Evolutionary conservation across 106 monocot genomes (phyloP).

Genomic region (Dendrobium catenatum): DNA sequence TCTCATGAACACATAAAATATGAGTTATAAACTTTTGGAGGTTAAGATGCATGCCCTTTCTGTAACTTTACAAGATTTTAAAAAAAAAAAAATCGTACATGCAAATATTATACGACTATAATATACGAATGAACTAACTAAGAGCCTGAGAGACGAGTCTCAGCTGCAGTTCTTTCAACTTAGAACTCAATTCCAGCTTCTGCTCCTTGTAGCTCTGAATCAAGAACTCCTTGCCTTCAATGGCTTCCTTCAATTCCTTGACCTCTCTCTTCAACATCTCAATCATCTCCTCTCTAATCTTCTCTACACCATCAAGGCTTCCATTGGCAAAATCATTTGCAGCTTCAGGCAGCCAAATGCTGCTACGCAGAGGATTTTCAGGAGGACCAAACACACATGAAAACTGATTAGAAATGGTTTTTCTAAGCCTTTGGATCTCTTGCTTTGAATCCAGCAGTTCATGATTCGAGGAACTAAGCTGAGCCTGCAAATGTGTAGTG

Average conservation of each 20-base stretch:
- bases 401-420: constrained; percentile 20
- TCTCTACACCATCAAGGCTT: neutral
- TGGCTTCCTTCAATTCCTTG: constrained; percentile 20
- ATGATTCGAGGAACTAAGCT: constrained; percentile 11
- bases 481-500: constrained; percentile 18
- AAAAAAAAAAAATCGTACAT: too few relatives aligned
- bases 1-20: too few relatives aligned
- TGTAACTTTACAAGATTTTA: too few relatives aligned
- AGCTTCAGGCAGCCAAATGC: constrained; percentile 15
- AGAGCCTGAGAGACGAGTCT: constrained; percentile 12
- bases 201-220: constrained; percentile 28
- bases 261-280: constrained; percentile 15
- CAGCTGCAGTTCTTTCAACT: constrained; percentile 25
- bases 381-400: neutral
- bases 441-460: constrained; percentile 17
- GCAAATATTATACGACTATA: too few relatives aligned
- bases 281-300: constrained; percentile 12
- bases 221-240: constrained; percentile 23
- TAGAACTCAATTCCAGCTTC: constrained; percentile 15
- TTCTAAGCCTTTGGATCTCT: constrained; percentile 16
- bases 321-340: constrained; percentile 28
- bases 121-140: too few relatives aligned
- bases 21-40: too few relatives aligned
- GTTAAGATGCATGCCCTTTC: too few relatives aligned
- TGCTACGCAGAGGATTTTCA: constrained; percentile 4